A percentile compares a stretch with the other conserved stretches of the same genome.
These are phyloP conservation scores for Phytophthora colocasiae DNA, from an alignment of 352 stramenopile species.

Conservation along the genomic window DNA sequence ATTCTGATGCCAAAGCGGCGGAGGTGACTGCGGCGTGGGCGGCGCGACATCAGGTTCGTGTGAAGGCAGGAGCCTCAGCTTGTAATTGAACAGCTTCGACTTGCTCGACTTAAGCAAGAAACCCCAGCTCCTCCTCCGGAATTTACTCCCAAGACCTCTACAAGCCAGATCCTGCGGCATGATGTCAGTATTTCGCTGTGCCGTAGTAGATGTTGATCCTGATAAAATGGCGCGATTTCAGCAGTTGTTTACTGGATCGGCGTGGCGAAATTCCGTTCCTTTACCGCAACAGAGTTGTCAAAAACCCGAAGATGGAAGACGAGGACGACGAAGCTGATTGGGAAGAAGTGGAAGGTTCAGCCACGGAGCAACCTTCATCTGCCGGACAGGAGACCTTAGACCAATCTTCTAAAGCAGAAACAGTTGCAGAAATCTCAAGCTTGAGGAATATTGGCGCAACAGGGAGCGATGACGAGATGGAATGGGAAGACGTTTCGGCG, in stretches of 20 bases:
- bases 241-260: slow-evolving; percentile 48
- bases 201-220: slow-evolving; percentile 44
- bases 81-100: slow-evolving; percentile 51
- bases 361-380: background rate
- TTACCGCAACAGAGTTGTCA: background rate
- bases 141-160: background rate
- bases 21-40: slow-evolving; percentile 43
- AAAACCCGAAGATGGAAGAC: slow-evolving; percentile 29
- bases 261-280: slow-evolving; percentile 29
- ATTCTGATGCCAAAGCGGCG: slow-evolving; percentile 21
- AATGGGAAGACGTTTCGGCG: slow-evolving; percentile 60
- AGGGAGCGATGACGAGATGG: slow-evolving; percentile 47
- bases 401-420: background rate
- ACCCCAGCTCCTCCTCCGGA: background rate
- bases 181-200: slow-evolving; percentile 53
- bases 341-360: slow-evolving; percentile 25
- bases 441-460: slow-evolving; percentile 2
- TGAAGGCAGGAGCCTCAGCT: slow-evolving; percentile 54
- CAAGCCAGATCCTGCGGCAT: slow-evolving; percentile 1
- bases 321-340: slow-evolving; percentile 56
- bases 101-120: slow-evolving; percentile 32
- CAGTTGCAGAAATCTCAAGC: background rate
- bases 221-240: slow-evolving; percentile 31
- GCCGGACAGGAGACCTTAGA: background rate
- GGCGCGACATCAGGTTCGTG: slow-evolving; percentile 45